Base-by-base conservation (phyloP, 1,139 yeast species). In the Candida tropicalis region DNA sequence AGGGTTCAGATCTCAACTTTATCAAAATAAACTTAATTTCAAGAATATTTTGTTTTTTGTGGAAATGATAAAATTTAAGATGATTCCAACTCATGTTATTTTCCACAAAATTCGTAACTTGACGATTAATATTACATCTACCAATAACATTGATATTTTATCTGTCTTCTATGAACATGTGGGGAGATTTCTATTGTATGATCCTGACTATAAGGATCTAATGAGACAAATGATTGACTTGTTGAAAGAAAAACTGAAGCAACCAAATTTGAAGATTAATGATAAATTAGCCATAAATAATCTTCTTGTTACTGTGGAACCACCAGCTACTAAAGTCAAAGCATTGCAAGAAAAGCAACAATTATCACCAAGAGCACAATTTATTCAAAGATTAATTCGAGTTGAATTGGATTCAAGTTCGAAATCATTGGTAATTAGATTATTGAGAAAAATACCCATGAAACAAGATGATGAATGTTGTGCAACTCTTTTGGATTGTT, bases 41-140 rank as follows among this genome's bases (percentile, higher is more conserved):
- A 75, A 71, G 50, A 81, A 77, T 50, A 76, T 87, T 31, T 70
- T 75, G 28, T 84, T 85, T 49, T 83, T 87, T 50, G 70, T 82
- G 40, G 97, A 91, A 56, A 68, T 90, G 66, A 78, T 85, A 38
- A 88, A 87, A 58, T 91, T 90, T 60, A 81, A 79, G 51, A 61
- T 89, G 52, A 71, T 90, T n/a, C 95, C 96, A 0, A 68, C 72
- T 16, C 85, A 80, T 60, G 72, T 84, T 43, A 73, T 84, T 4
- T 86, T 89, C 59, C 93, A 89, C 60, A 85, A 82, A 57, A 76
- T 86, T 42, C 70, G 86, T 49, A 65, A 73, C 1, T 64, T 85
- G 48, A 78, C 84, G 1, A 48, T 79, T 45, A 74, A 77, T 45
- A 62, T 86, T 41, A 66, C 74, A n/a, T 62, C 63, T 3, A 69